Percentiles rank a stretch among this genome's conserved stretches.
These are phyloP conservation scores for Zalaria obscura DNA, from an alignment of 2,329 filamentous ascomycete genomes.

Conservation along the genomic window DNA sequence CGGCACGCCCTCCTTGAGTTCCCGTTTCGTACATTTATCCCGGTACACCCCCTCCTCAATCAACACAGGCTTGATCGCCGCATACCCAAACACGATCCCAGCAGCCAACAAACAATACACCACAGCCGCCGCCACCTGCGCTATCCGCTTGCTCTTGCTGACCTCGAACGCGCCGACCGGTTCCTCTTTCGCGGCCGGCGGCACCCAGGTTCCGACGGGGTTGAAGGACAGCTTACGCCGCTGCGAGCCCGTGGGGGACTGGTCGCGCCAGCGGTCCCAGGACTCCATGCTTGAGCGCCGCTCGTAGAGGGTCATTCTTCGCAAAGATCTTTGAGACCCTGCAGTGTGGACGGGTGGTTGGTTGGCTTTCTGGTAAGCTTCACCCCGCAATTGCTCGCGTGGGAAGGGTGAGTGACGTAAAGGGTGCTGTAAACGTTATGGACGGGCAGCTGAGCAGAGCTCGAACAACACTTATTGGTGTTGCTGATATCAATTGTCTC, in stretches of 20 bases:
- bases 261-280: slow-evolving; percentile 12
- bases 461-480: too few relatives aligned
- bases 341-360: too few relatives aligned
- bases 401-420: too few relatives aligned
- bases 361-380: too few relatives aligned
- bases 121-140: slow-evolving; percentile 55
- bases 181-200: slow-evolving; percentile 20
- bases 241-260: slow-evolving; percentile 22
- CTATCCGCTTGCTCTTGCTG: slow-evolving; percentile 38
- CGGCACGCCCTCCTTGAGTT: slow-evolving; percentile 33
- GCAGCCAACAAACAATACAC: slow-evolving; percentile 64
- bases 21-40: slow-evolving; percentile 44
- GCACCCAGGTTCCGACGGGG: slow-evolving; percentile 31
- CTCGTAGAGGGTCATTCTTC: slow-evolving; percentile 12
- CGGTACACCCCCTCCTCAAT: slow-evolving; percentile 59
- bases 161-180: slow-evolving; percentile 40
- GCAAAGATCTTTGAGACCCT: not conserved
- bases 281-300: slow-evolving; percentile 13
- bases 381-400: too few relatives aligned
- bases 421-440: too few relatives aligned
- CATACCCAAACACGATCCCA: slow-evolving; percentile 73
- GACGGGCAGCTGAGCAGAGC: too few relatives aligned
- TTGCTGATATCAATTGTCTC: too few relatives aligned
- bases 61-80: slow-evolving; percentile 69
- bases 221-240: slow-evolving; percentile 36